Base-by-base conservation (phyloP, 2,329 filamentous ascomycete genomes). In the Neofusicoccum sp. region DNA sequence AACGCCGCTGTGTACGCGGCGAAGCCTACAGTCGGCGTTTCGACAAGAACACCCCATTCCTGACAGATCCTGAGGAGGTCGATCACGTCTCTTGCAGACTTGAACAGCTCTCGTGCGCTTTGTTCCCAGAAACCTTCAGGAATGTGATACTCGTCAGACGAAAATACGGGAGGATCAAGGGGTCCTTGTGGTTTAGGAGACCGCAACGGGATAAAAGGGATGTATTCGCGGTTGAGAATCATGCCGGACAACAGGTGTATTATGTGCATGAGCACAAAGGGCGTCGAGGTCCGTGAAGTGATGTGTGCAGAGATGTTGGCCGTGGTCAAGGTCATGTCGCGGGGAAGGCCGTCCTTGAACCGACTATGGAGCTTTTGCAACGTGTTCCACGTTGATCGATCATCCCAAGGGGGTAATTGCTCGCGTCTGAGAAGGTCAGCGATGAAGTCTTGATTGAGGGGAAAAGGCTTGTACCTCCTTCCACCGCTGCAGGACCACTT, bases 21-120 rank as follows among this genome's bases (percentile, higher is more conserved):
- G 67, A 89, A 90, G 3, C 85, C 80, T 3, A 87, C 82, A 34
- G 89, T 80, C 0, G 87, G 86, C 1, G 88, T 90, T 71, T 90
- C 84, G 1, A 87, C 84, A 1, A 89, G 75, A 60, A 83, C 84
- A 59, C 84, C 80, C 70, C 80, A 82, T 58, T 84, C 76, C 61
- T 85, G 80, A 67, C 85, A 87, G 3, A 86, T 84, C 12, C 83
- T 79, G 14, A 89, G 82, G 30, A 91, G 76, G 58, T 89, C 82
- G 44, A 88, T 80, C 62, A 90, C 86, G 26, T 86, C 82, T 54
- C 80, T 79, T 5, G 85, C 85, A 3, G 87, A 82, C 61, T 78
- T 80, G 71, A 89, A 91, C 58, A 88, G 81, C 51, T 83, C 79
- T 38, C 83, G 79, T 3, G 87, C 86, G 65, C 83, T 86, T 11